These are phyloP conservation scores for Ciborinia camelliae DNA, from an alignment of 2,329 filamentous ascomycete genomes.

Conservation along the genomic window DNA sequence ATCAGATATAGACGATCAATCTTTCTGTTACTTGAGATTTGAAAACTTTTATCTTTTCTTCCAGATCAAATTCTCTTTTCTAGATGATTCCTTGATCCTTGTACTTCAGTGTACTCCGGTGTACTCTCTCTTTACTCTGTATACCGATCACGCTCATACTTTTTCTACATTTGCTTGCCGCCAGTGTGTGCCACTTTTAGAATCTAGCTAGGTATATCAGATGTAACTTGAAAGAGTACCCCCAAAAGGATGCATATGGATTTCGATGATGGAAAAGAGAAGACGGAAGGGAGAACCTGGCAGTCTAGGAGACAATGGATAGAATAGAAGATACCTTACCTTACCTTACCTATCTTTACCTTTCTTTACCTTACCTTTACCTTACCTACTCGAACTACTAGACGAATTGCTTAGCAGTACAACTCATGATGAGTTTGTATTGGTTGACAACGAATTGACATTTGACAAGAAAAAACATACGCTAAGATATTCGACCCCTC, in stretches of 20 bases:
- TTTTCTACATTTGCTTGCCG: constrained; percentile 4
- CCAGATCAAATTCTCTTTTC: not conserved
- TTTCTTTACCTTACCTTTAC: not conserved
- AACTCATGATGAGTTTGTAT: not conserved
- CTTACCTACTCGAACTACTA: not conserved
- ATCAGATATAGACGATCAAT: constrained; percentile 5
- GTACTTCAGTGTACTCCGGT: not conserved
- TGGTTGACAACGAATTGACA: constrained; percentile 5
- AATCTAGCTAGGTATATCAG: not conserved
- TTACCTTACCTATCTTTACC: not conserved
- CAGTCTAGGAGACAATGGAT: constrained; percentile 3
- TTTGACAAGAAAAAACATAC: not conserved
- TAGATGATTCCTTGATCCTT: constrained; percentile 2
- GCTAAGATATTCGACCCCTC: constrained; percentile 14
- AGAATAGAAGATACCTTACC: not conserved
- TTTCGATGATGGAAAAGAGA: not conserved
- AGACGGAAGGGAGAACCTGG: constrained; percentile 6
- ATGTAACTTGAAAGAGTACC: not conserved
- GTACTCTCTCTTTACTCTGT: not conserved
- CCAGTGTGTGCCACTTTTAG: constrained; percentile 6
- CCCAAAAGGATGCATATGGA: constrained; percentile 3
- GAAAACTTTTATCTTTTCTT: constrained; percentile 1
- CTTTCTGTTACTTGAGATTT: not conserved
- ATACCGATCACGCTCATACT: not conserved
- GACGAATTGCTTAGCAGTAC: not conserved